These are phyloP conservation scores for Nyctanthes arbortristis DNA, from an alignment of 257 asterid genomes.

Conservation along the genomic window DNA sequence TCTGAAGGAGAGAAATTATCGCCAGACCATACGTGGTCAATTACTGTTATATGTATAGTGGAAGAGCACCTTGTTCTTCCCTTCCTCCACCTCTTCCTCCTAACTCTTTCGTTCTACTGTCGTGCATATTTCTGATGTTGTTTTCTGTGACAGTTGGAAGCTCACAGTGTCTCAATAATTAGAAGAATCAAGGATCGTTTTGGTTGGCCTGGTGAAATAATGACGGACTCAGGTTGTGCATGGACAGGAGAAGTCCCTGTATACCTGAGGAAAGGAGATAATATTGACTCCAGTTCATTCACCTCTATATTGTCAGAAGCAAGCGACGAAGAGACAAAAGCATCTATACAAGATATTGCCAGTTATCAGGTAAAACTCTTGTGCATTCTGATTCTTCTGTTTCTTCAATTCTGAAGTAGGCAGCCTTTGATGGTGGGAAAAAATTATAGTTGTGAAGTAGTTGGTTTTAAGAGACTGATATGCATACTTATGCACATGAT, in stretches of 20 bases:
- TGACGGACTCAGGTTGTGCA: slow-evolving; percentile 41
- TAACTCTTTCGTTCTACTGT: too few relatives aligned
- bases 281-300: slow-evolving; percentile 39
- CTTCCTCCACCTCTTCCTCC: too few relatives aligned
- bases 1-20: background rate
- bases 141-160: slow-evolving; percentile 53
- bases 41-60: background rate
- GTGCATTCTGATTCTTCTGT: background rate
- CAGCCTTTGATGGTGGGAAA: background rate
- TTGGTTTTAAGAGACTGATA: background rate
- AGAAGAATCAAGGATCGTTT: slow-evolving; percentile 57
- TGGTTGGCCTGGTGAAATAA: slow-evolving; percentile 79
- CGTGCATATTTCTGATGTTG: slow-evolving; percentile 17
- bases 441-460: background rate
- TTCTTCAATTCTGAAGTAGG: slow-evolving; percentile 2
- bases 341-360: slow-evolving; percentile 66
- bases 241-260: slow-evolving; percentile 72
- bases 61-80: background rate
- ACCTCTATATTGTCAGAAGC: slow-evolving; percentile 32
- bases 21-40: background rate
- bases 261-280: slow-evolving; percentile 42
- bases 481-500: background rate
- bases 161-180: slow-evolving; percentile 49
- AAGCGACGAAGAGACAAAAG: slow-evolving; percentile 56
- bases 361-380: slow-evolving; percentile 72